Percentiles rank a stretch among this genome's conserved stretches.
phyloP scores from a whole-genome alignment of 2,329 filamentous ascomycete genomes.

The Fusarium nisikadoi region DNA sequence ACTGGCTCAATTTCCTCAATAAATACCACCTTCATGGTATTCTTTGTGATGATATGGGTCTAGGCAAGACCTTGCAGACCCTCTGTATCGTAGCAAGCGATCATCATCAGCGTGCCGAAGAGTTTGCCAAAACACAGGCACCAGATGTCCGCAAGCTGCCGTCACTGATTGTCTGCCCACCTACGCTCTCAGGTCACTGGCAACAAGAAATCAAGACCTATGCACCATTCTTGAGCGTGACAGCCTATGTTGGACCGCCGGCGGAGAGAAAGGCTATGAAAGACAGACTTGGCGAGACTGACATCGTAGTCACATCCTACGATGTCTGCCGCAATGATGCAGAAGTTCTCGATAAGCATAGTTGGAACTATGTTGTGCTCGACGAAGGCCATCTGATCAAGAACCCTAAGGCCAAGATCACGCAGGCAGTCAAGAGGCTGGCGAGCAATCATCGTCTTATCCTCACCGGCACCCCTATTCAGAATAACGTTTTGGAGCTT shows the following conservation, averaged over 20 bases:
- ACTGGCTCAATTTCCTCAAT: conserved; percentile 98
- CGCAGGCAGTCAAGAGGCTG: conserved; percentile 88
- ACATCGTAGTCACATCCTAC: conserved; percentile 97
- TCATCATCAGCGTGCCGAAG: conserved; percentile 91
- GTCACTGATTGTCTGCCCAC: conserved; percentile 94
- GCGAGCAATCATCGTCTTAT: conserved; percentile 94
- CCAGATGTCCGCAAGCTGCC: conserved; percentile 83
- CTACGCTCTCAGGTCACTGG: conserved; percentile 97
- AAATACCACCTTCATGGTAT: conserved; percentile 98
- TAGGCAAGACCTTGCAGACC: conserved; percentile 97
- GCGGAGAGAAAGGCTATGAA: conserved; percentile 79
- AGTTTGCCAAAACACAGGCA: conserved; percentile 84
- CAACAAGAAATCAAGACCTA: conserved; percentile 97
- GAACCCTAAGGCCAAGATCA: conserved; percentile 97
- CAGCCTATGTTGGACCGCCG: conserved; percentile 91
- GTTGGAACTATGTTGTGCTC: conserved; percentile 97
- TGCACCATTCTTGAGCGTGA: conserved; percentile 89
- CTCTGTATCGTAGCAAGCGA: conserved; percentile 98
- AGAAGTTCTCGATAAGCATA: conserved; percentile 83
- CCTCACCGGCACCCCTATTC: conserved; percentile 94
- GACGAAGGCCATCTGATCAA: conserved; percentile 99
- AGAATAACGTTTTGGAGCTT: conserved; percentile 96
- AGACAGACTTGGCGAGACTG: conserved; percentile 76
- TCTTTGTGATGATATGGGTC: conserved; percentile 98
- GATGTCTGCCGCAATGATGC: conserved; percentile 97